Percentiles rank a stretch among this genome's conserved stretches.
phyloP scores from a whole-genome alignment of 176 grass and related monocot species.

The Ensete glaucum region DNA sequence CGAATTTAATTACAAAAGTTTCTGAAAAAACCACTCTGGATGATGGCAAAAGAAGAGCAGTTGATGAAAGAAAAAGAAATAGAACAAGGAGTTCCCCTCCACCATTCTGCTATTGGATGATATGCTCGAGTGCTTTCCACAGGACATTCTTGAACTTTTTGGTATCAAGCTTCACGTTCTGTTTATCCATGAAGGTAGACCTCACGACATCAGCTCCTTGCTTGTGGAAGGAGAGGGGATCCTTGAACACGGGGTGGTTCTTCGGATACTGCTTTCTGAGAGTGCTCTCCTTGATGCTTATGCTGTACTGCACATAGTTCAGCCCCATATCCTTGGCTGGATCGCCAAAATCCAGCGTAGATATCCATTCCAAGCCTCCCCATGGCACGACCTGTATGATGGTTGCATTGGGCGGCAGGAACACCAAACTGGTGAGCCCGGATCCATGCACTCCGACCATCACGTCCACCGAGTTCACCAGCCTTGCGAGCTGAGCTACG shows the following conservation, averaged over 20 bases:
- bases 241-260: conserved; percentile 45
- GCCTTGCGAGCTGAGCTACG: conserved; percentile 10
- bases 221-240: conserved; percentile 51
- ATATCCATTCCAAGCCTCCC: conserved; percentile 45
- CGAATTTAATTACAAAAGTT: conserved; percentile 9
- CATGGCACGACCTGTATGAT: conserved; percentile 77
- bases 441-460: conserved; percentile 80
- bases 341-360: conserved; percentile 60
- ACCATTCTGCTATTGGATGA: conserved; percentile 30
- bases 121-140: conserved; percentile 43
- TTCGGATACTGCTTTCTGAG: conserved; percentile 48
- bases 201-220: conserved; percentile 50
- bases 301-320: conserved; percentile 78
- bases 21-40: neutral
- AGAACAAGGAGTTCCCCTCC: neutral
- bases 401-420: conserved; percentile 68
- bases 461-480: conserved; percentile 59
- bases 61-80: neutral
- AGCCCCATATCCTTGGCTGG: conserved; percentile 72
- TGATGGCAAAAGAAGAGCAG: neutral
- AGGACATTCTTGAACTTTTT: conserved; percentile 42
- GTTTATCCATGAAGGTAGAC: conserved; percentile 58
- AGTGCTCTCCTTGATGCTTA: conserved; percentile 61
- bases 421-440: conserved; percentile 66
- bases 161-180: conserved; percentile 59